These are phyloP conservation scores for Aethionema arabicum DNA, from an alignment of 345 rosid species.

Conservation along the genomic window DNA sequence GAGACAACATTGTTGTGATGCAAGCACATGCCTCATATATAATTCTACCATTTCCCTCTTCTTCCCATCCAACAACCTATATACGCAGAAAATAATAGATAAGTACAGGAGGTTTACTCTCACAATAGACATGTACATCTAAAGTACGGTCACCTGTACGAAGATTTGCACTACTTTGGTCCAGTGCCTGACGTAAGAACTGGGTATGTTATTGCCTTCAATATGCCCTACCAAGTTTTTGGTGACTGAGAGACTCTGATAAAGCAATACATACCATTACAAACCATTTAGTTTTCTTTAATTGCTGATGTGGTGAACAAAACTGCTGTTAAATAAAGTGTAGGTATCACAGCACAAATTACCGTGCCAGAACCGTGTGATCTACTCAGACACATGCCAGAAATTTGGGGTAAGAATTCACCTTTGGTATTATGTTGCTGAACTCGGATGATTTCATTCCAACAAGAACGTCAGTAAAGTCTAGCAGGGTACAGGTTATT, in stretches of 20 bases:
- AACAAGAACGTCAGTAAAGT: slow-evolving; percentile 53
- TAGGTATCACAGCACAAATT: background rate
- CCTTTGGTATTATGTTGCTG: slow-evolving; percentile 74
- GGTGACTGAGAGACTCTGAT: slow-evolving; percentile 73
- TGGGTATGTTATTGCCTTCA: slow-evolving; percentile 43
- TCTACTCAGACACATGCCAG: slow-evolving; percentile 13
- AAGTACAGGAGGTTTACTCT: slow-evolving; percentile 12
- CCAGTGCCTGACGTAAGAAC: slow-evolving; percentile 80
- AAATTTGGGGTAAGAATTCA: slow-evolving; percentile 34
- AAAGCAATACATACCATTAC: slow-evolving; percentile 22
- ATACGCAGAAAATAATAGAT: slow-evolving; percentile 26
- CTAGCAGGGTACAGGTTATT: slow-evolving; percentile 64
- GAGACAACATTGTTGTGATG: slow-evolving; percentile 55
- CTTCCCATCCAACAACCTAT: slow-evolving; percentile 65
- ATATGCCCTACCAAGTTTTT: slow-evolving; percentile 55
- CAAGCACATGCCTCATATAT: slow-evolving; percentile 72
- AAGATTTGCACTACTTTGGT: slow-evolving; percentile 77
- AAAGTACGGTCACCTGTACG: slow-evolving; percentile 59
- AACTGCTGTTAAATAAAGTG: background rate
- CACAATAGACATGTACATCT: slow-evolving; percentile 13
- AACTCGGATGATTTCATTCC: slow-evolving; percentile 58
- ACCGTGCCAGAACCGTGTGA: slow-evolving; percentile 1
- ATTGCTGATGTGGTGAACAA: background rate
- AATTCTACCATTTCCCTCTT: slow-evolving; percentile 65
- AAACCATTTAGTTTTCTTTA: slow-evolving; percentile 12